Conservation (phyloP, 345 rosid genomes). For the Aquilaria sinensis region DNA sequence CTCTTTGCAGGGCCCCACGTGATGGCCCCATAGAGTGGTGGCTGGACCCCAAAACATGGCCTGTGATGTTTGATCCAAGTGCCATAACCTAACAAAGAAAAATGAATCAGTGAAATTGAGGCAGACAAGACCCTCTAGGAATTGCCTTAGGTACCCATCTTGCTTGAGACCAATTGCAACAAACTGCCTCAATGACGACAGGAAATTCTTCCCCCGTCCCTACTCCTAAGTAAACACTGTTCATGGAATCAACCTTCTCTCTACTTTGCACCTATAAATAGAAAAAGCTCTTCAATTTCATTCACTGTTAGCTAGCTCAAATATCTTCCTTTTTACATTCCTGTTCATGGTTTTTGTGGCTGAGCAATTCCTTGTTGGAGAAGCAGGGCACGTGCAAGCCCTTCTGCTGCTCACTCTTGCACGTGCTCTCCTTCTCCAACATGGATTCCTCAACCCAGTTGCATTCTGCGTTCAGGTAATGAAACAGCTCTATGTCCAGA, state of each 20-base stretch:
- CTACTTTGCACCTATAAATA: slow-evolving; percentile 38
- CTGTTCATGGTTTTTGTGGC: slow-evolving; percentile 16
- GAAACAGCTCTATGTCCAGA: too few species aligned
- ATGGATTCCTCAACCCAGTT: slow-evolving; percentile 40
- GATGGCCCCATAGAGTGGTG: background rate
- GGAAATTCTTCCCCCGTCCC: slow-evolving; percentile 21
- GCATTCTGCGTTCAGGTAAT: too few species aligned
- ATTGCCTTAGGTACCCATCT: slow-evolving; percentile 17
- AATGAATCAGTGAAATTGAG: slow-evolving; percentile 26
- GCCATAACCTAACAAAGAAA: slow-evolving; percentile 7
- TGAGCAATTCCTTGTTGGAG: slow-evolving; percentile 81
- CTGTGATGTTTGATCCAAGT: slow-evolving; percentile 25
- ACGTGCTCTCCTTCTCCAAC: slow-evolving; percentile 99
- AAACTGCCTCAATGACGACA: slow-evolving; percentile 34
- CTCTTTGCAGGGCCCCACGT: background rate
- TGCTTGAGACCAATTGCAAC: slow-evolving; percentile 24
- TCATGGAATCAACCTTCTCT: slow-evolving; percentile 15
- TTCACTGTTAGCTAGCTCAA: slow-evolving; percentile 8
- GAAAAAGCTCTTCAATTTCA: slow-evolving; percentile 7
- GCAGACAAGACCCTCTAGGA: slow-evolving; percentile 20
- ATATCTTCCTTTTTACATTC: too few species aligned
- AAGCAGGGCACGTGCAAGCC: slow-evolving; percentile 99
- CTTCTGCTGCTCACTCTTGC: slow-evolving; percentile 25
- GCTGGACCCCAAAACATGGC: slow-evolving; percentile 23
- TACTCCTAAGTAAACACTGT: background rate